These are phyloP conservation scores for Ephemerocybe angulata DNA, from an alignment of 768 basidiomycete genomes.

Conservation along the genomic window DNA sequence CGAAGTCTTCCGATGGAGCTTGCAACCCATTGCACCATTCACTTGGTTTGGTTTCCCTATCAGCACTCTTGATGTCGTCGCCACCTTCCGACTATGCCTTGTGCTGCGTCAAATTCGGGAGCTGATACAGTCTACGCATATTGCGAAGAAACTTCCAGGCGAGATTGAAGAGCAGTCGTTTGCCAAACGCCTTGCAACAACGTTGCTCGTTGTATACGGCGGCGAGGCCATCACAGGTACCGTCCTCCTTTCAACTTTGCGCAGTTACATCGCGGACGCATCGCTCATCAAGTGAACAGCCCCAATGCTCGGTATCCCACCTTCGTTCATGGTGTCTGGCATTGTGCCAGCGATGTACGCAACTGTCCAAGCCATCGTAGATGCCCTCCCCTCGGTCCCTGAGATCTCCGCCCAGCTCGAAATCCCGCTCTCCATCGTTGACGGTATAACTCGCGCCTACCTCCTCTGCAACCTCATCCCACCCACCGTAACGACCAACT, in stretches of 20 bases:
- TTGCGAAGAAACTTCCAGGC: constrained; percentile 33
- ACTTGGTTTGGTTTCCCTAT: constrained; percentile 60
- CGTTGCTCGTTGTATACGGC: constrained; percentile 69
- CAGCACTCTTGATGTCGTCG: constrained; percentile 63
- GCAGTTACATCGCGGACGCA: constrained; percentile 2
- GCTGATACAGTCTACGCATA: constrained; percentile 39
- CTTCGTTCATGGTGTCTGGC: constrained; percentile 80
- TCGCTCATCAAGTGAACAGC: constrained; percentile 32
- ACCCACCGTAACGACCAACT: constrained; percentile 55
- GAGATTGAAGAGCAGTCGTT: constrained; percentile 52
- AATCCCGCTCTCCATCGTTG: constrained; percentile 67
- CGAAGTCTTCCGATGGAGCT: constrained; percentile 46
- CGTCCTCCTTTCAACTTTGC: not conserved
- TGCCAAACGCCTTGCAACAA: constrained; percentile 51
- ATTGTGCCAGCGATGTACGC: constrained; percentile 61
- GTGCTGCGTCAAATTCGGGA: constrained; percentile 67
- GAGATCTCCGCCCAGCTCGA: constrained; percentile 53
- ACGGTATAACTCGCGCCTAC: constrained; percentile 75
- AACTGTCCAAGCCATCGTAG: constrained; percentile 55
- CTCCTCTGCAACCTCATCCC: constrained; percentile 78
- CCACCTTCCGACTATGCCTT: constrained; percentile 65
- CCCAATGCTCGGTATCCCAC: constrained; percentile 59
- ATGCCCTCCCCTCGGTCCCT: constrained; percentile 56
- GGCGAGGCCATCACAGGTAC: constrained; percentile 70
- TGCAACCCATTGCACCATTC: constrained; percentile 63